Percentiles rank a stretch among this genome's conserved stretches.
Evolutionary conservation across 768 basidiomycete species (phyloP).

Genomic region (Termitomyces sp.): DNA sequence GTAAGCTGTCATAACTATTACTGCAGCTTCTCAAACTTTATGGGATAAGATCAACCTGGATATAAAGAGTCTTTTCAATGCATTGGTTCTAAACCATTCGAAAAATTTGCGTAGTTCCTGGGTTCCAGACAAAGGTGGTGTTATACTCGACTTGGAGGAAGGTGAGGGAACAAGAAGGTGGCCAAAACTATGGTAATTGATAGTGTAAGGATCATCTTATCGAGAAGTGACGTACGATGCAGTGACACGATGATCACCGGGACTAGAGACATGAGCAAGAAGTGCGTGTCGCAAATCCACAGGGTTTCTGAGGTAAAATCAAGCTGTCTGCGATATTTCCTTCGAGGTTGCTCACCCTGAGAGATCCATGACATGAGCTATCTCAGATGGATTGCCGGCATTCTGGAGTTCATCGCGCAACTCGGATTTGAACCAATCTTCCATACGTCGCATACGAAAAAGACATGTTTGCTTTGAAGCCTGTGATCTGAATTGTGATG

Average conservation of each 20-base stretch:
- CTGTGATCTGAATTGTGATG: conserved; percentile 45
- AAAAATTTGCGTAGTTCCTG: conserved; percentile 36
- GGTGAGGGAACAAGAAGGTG: conserved; percentile 47
- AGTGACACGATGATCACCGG: conserved; percentile 18
- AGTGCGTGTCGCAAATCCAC: conserved; percentile 10
- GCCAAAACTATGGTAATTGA: conserved; percentile 41
- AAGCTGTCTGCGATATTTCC: background rate
- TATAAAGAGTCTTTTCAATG: conserved; percentile 37
- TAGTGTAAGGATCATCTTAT: background rate
- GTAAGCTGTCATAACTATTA: conserved; percentile 27
- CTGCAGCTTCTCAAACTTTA: background rate
- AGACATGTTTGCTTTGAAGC: conserved; percentile 35
- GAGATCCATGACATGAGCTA: conserved; percentile 27
- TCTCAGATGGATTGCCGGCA: conserved; percentile 33
- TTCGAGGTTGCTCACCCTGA: conserved; percentile 21
- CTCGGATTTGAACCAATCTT: conserved; percentile 47
- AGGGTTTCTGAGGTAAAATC: background rate
- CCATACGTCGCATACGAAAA: conserved; percentile 60
- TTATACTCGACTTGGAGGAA: conserved; percentile 31
- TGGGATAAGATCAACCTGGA: conserved; percentile 35
- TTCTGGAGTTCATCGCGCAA: conserved; percentile 27
- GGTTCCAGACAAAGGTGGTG: conserved; percentile 42
- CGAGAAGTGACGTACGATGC: conserved; percentile 34
- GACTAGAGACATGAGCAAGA: conserved; percentile 2
- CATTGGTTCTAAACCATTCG: conserved; percentile 34